phyloP scores from a whole-genome alignment of 352 stramenopile species.

The Phytophthora litchii region DNA sequence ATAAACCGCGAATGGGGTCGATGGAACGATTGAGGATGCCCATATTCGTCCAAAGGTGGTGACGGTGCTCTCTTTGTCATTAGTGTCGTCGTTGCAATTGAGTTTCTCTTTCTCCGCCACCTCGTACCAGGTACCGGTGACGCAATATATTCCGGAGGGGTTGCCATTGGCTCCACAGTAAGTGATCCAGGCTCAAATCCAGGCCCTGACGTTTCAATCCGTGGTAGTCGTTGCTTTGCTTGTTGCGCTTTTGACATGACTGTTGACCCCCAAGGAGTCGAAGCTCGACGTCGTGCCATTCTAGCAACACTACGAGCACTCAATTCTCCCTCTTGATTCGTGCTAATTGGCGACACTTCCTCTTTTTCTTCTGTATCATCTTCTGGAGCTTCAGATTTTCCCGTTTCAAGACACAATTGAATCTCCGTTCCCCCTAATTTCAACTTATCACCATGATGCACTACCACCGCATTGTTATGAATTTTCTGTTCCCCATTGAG shows the following conservation, averaged over 20 bases:
- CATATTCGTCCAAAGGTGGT: conserved; percentile 17
- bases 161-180: conserved; percentile 9
- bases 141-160: conserved; percentile 59
- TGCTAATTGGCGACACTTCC: neutral
- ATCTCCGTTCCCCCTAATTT: conserved; percentile 64
- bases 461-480: conserved; percentile 56
- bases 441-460: conserved; percentile 63
- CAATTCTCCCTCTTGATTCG: conserved; percentile 20
- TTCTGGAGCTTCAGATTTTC: conserved; percentile 8
- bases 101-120: conserved; percentile 58
- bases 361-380: conserved; percentile 13
- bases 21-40: conserved; percentile 30
- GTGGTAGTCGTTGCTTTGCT: conserved; percentile 26
- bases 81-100: conserved; percentile 47
- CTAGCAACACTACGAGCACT: conserved; percentile 6
- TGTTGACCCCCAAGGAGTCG: conserved; percentile 12
- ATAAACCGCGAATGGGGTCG: conserved; percentile 29
- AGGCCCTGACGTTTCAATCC: conserved; percentile 40
- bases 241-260: conserved; percentile 16
- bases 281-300: conserved; percentile 24
- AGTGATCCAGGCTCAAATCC: conserved; percentile 15
- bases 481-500: conserved; percentile 49
- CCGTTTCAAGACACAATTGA: conserved; percentile 37
- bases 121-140: conserved; percentile 53
- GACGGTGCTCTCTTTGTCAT: conserved; percentile 21